Evolutionary conservation across 2,329 filamentous ascomycete genomes (phyloP), one percentile per base, ranked within the genome.

Genomic region (Aureobasidium namibiae): DNA sequence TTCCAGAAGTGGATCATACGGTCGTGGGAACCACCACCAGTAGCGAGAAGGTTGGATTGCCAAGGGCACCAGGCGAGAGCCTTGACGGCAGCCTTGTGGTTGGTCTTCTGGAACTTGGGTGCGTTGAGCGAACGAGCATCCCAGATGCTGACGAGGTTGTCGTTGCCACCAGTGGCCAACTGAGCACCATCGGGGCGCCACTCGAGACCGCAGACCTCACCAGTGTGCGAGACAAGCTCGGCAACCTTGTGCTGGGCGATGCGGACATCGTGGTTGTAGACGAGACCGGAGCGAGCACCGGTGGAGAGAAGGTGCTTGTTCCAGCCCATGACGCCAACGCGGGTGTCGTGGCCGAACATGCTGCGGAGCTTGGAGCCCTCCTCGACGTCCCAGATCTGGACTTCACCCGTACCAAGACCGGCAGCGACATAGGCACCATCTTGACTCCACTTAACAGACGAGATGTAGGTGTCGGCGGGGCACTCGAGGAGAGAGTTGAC

Each of bases 1-100:
- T 99, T 99, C 94, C 94, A 99, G 84, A 99, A 99, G 80, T 99
- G 94, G 75, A 99, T 99, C 77, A 96, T 89, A 67, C 91, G 89
- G 73, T 99, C 94, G 75, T 96, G 95, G 44, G 90, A 95, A 66
- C 94, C 94, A 70, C 94, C 94, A 60, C 94, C 94, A 44, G 94
- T 97, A 60, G 94, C 94, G 49, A 99, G 87, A 52, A 97, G 85
- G 81, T 96, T 97, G 75, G 90, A 86, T 78, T 96, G 94, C 94
- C 94, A 99, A 44, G 94, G 94, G 81, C 94, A 99, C 94, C 94
- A 99, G 64, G 91, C 89, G 46, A 99, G 84, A 61, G 94, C 94
- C 84, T 99, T 99, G 77, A 99, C 92, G 45, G 94, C 94, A 60
- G 94, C 94, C 76, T 94, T 94, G 82, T 99, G 94, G 82, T 99